phyloP scores from a whole-genome alignment of 768 basidiomycete genomes.

The Boletus fagicola region DNA sequence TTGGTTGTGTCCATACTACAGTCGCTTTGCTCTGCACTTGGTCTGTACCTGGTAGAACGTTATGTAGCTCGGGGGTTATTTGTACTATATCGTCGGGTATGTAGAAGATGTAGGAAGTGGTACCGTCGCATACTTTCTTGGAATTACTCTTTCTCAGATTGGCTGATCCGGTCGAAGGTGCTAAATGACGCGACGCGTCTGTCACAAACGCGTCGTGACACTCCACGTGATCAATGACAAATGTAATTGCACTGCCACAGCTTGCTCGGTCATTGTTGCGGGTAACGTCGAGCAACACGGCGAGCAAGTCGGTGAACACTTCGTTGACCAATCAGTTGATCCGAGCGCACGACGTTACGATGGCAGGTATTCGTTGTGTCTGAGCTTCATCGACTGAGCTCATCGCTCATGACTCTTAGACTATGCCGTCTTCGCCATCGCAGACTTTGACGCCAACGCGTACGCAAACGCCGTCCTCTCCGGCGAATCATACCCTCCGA shows the following conservation, averaged over 20 bases:
- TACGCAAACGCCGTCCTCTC: slow-evolving; percentile 91
- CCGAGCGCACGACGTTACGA: slow-evolving; percentile 2
- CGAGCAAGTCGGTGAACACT: background rate
- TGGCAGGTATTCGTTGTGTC: slow-evolving; percentile 23
- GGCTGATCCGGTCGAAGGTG: background rate
- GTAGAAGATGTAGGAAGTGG: slow-evolving; percentile 12
- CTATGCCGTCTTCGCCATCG: slow-evolving; percentile 68
- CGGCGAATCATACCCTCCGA: slow-evolving; percentile 69
- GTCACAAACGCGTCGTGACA: slow-evolving; percentile 33
- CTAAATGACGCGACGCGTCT: slow-evolving; percentile 22
- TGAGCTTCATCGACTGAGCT: background rate
- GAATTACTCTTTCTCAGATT: slow-evolving; percentile 3
- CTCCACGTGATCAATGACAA: slow-evolving; percentile 22
- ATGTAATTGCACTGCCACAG: slow-evolving; percentile 22
- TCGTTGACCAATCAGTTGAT: background rate
- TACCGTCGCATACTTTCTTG: slow-evolving; percentile 23
- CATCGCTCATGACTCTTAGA: slow-evolving; percentile 41
- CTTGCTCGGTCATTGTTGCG: background rate
- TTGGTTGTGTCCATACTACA: slow-evolving; percentile 13
- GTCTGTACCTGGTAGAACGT: slow-evolving; percentile 20
- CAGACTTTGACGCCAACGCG: slow-evolving; percentile 81
- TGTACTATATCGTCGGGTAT: slow-evolving; percentile 22
- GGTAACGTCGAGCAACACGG: background rate
- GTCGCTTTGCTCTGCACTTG: slow-evolving; percentile 23
- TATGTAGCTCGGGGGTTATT: slow-evolving; percentile 14